Evolutionary conservation across 352 stramenopile genomes (phyloP).

Genomic region (Halophytophthora polymorphica): DNA sequence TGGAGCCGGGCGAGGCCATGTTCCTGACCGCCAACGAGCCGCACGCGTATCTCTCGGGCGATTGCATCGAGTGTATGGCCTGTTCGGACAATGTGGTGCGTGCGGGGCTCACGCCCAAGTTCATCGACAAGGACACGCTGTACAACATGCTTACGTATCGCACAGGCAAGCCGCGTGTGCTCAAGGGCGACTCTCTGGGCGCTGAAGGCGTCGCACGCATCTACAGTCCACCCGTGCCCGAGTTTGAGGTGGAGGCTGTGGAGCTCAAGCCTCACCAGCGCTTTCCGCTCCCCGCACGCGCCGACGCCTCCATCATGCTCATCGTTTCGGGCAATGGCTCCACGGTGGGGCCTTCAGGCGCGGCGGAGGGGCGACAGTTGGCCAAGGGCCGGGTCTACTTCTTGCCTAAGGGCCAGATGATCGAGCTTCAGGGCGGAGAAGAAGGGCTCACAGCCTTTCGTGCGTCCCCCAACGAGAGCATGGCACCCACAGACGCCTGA

Average conservation of each 20-base stretch:
- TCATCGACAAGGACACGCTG: conserved; percentile 98
- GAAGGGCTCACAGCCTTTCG: conserved; percentile 42
- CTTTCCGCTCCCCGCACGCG: conserved; percentile 32
- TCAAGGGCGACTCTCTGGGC: conserved; percentile 19
- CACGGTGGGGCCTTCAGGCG: conserved; percentile 21
- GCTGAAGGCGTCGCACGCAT: conserved; percentile 58
- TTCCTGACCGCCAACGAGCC: conserved; percentile 99
- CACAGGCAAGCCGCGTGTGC: conserved; percentile 26
- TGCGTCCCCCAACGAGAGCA: conserved; percentile 51
- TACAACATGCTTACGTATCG: conserved; percentile 97
- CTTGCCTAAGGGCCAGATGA: conserved; percentile 37
- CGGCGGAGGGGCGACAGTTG: conserved; percentile 17
- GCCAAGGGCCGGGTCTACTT: conserved; percentile 55
- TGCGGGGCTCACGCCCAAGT: conserved; percentile 98
- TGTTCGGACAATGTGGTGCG: conserved; percentile 99
- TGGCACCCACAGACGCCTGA: conserved; percentile 20
- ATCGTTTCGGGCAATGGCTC: conserved; percentile 36
- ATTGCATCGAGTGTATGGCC: conserved; percentile 98
- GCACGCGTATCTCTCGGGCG: conserved; percentile 98
- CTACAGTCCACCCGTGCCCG: conserved; percentile 88
- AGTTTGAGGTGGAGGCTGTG: conserved; percentile 89
- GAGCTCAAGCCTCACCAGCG: conserved; percentile 32
- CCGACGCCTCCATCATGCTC: conserved; percentile 54
- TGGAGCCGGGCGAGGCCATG: conserved; percentile 95
- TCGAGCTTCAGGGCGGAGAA: conserved; percentile 34